Evolutionary conservation across 2,329 filamentous ascomycete genomes (phyloP), one percentile per base, ranked within the genome.

Genomic region (Lecanicillium sp.): DNA sequence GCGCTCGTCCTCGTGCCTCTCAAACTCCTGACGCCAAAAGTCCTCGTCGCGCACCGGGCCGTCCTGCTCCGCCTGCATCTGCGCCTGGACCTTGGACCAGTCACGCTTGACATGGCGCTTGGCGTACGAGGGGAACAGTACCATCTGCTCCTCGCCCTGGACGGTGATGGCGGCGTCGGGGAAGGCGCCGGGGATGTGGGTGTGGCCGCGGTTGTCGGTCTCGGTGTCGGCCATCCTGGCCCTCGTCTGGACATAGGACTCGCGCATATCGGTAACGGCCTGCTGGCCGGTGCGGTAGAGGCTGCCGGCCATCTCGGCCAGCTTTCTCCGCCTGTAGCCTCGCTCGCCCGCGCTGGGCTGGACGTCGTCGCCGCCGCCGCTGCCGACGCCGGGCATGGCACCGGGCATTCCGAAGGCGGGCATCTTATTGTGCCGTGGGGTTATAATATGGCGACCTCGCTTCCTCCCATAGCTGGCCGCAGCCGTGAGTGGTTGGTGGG

Each of bases 101-200:
- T 65, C 64, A 53, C 66, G 63, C 61, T 68, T 84, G 27, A 78
- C 65, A 62, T 94, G 85, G 52, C 75, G 76, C 60, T 90, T 83
- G 8, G 88, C 89, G 63, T 98, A 98, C 45, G 89, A 96, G 0
- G 93, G 93, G 57, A 98, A 98, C 20, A 98, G 64, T 9, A 98
- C 81, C 83, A 98, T 88, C 68, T 97, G 88, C 63, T 96, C 90
- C 51, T 89, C 80, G 11, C 88, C 90, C 52, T 82, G 83, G 10
- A 82, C 78, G 14, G 86, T 79, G 51, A 95, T 86, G n/a, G 85
- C 80, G 15, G 88, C 86, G 56, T 95, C 85, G 0, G 90, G 88
- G 60, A 95, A 96, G 1, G 84, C 81, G 1, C 85, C 86, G 0
- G 88, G 84, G 24, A 87, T 86, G 37, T 68, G 63, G 41, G 61